Percentiles rank a stretch among this genome's conserved stretches.
These are phyloP conservation scores for Fusarium albidum DNA, from an alignment of 2,329 filamentous ascomycete genomes.

Conservation along the genomic window DNA sequence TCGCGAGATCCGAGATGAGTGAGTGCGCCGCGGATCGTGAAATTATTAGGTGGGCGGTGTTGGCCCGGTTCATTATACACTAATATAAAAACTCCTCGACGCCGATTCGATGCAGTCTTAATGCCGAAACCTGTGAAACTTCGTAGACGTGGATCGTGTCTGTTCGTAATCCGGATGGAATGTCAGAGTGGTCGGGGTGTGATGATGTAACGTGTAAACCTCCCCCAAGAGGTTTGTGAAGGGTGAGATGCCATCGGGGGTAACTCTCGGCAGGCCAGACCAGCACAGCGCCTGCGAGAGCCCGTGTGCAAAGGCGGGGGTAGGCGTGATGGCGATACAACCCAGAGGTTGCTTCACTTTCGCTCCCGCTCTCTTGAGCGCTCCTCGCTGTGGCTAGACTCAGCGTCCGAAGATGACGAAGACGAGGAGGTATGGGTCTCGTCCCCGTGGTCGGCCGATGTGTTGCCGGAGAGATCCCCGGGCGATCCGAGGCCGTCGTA, in stretches of 20 bases:
- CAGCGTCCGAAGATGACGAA: constrained; percentile 49
- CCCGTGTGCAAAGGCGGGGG: background rate
- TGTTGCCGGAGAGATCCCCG: constrained; percentile 49
- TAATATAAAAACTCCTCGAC: constrained; percentile 42
- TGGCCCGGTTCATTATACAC: constrained; percentile 27
- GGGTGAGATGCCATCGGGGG: background rate
- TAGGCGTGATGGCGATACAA: background rate
- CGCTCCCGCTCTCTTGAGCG: constrained; percentile 36
- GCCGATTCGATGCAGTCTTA: constrained; percentile 45
- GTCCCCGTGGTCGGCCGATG: constrained; percentile 45
- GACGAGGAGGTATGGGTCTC: constrained; percentile 46
- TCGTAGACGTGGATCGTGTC: constrained; percentile 34
- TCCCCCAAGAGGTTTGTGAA: background rate
- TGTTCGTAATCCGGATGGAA: constrained; percentile 34
- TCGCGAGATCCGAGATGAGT: background rate
- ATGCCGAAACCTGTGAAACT: constrained; percentile 38
- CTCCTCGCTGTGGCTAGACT: constrained; percentile 46
- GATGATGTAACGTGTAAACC: background rate
- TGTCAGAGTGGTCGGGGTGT: constrained; percentile 18
- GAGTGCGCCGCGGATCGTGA: constrained; percentile 5
- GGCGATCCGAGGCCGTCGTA: constrained; percentile 57
- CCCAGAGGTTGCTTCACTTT: constrained; percentile 17
- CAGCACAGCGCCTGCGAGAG: background rate
- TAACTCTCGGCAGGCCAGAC: background rate
- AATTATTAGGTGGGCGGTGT: constrained; percentile 33